Evolutionary conservation across 176 grass and related monocot species (phyloP).

Genomic region (Calamus simplicifolius): DNA sequence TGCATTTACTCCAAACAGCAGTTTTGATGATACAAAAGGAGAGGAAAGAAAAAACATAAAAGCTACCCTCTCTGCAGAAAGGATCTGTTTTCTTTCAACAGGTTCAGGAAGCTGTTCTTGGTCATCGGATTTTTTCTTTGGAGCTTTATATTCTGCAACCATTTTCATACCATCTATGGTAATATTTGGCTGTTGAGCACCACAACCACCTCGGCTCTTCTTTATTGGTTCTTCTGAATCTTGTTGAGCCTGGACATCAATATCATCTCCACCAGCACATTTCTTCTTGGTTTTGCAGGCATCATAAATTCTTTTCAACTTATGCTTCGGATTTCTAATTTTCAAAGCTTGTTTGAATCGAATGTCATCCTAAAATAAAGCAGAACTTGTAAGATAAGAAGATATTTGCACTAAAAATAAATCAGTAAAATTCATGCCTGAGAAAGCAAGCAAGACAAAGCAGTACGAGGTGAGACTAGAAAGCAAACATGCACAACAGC

Average conservation of each 20-base stretch:
- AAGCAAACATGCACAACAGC: too few relatives aligned
- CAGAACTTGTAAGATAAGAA: not conserved
- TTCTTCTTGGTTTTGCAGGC: slow-evolving; percentile 95
- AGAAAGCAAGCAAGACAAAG: not conserved
- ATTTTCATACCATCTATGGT: slow-evolving; percentile 99
- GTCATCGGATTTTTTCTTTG: slow-evolving; percentile 90
- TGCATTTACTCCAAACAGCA: not conserved
- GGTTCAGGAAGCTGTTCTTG: slow-evolving; percentile 94
- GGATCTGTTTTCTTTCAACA: slow-evolving; percentile 83
- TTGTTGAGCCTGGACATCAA: slow-evolving; percentile 71
- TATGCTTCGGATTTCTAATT: slow-evolving; percentile 80
- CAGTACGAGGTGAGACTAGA: not conserved
- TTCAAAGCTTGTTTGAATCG: slow-evolving; percentile 98
- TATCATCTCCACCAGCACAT: slow-evolving; percentile 79
- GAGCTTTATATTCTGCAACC: slow-evolving; percentile 90
- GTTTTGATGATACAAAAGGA: not conserved
- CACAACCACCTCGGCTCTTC: slow-evolving; percentile 73
- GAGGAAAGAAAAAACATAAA: not conserved
- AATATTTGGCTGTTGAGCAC: slow-evolving; percentile 96
- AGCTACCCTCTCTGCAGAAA: slow-evolving; percentile 78
- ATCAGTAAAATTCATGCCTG: not conserved
- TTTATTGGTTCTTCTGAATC: slow-evolving; percentile 75
- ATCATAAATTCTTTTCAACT: slow-evolving; percentile 93
- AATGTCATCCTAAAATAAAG: slow-evolving; percentile 58
- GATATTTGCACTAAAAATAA: not conserved